Percentiles rank a stretch among this genome's conserved stretches.
Conservation (phyloP, 345 rosid genomes). For the Citrus maxima region DNA sequence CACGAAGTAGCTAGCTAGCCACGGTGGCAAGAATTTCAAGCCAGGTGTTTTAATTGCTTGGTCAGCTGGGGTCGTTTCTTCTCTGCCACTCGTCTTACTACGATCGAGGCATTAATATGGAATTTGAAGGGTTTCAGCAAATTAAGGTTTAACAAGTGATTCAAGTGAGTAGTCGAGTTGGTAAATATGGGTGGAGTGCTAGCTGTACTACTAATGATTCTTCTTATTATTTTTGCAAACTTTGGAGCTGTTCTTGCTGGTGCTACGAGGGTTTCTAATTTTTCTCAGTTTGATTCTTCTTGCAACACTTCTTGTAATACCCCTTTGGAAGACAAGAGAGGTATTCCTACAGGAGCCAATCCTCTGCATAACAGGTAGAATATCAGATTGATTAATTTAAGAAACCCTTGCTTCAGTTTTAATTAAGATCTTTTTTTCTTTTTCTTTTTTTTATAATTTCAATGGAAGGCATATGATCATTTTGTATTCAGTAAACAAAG, state of each 20-base stretch:
- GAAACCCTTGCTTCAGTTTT: not conserved
- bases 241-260: not conserved
- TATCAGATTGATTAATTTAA: not conserved
- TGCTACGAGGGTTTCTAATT: constrained; percentile 4
- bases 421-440: not conserved
- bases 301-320: constrained; percentile 19
- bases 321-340: constrained; percentile 39
- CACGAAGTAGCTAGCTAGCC: not conserved
- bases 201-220: constrained; percentile 7
- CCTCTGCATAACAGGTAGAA: constrained; percentile 41
- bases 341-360: constrained; percentile 39
- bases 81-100: not conserved
- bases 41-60: not conserved
- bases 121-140: not conserved
- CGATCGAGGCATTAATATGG: not conserved
- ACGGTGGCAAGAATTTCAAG: not conserved
- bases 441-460: not conserved
- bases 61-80: not conserved
- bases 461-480: constrained; percentile 6
- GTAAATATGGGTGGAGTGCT: constrained; percentile 5
- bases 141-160: not conserved
- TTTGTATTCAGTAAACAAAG: not conserved
- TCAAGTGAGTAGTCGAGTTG: not conserved
- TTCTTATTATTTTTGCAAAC: constrained; percentile 23
- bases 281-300: constrained; percentile 7